Evolutionary conservation across 208 protist species (phyloP).

Genomic region (Leishmania major): DNA sequence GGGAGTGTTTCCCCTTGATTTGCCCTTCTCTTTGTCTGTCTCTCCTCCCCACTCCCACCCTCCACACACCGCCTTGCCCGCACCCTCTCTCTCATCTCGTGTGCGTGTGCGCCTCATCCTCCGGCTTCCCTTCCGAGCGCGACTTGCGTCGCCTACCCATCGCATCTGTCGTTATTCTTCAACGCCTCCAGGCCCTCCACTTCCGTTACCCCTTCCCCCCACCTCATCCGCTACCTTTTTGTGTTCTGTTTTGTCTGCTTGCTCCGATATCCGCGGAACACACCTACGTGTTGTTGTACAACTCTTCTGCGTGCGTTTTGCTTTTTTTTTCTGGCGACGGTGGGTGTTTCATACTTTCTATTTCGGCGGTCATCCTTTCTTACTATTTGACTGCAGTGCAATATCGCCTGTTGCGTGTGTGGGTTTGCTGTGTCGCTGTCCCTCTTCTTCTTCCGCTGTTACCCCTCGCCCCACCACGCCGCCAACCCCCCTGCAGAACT

Average conservation of each 20-base stretch:
- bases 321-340: background rate
- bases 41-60: background rate
- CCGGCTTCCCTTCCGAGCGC: background rate
- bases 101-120: background rate
- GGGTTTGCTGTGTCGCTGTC: background rate
- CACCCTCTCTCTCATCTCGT: background rate
- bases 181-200: background rate
- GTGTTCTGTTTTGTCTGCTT: background rate
- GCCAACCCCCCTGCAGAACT: background rate
- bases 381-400: background rate
- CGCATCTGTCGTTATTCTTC: background rate
- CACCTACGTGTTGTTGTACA: background rate
- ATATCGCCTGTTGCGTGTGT: constrained; percentile 1
- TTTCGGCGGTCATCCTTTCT: background rate
- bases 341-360: background rate
- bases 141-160: background rate
- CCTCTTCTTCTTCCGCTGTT: background rate
- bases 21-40: background rate
- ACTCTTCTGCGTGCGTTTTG: background rate
- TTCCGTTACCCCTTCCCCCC: background rate
- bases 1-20: background rate
- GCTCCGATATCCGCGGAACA: background rate
- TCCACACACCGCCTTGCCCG: background rate
- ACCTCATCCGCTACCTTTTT: background rate
- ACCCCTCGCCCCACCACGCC: background rate